These are phyloP conservation scores for Yamadazyma diospyri DNA, from an alignment of 1,139 yeast genomes.

Conservation along the genomic window DNA sequence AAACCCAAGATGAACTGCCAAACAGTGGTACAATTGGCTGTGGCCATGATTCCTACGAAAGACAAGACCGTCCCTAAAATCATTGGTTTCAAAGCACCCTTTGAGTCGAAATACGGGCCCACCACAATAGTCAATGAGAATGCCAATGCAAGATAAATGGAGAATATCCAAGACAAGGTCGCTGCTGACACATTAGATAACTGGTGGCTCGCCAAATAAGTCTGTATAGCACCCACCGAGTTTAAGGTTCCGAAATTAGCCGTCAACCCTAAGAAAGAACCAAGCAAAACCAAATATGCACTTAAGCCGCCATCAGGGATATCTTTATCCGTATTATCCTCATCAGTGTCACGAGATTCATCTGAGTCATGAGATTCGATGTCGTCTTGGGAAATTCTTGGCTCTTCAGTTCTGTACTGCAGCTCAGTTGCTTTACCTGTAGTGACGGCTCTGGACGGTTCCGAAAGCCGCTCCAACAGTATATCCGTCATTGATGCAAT, in stretches of 20 bases:
- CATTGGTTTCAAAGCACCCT: slow-evolving; percentile 45
- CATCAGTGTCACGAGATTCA: not conserved
- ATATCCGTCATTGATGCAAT: no score
- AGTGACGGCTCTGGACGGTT: no score
- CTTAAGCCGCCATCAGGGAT: slow-evolving; percentile 64
- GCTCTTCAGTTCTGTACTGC: not conserved
- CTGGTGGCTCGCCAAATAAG: slow-evolving; percentile 55
- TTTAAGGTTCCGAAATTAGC: slow-evolving; percentile 61
- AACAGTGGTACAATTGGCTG: slow-evolving; percentile 46
- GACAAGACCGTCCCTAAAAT: slow-evolving; percentile 40
- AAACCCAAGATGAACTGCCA: slow-evolving; percentile 57
- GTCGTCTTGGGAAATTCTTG: not conserved
- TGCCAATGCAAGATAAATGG: slow-evolving; percentile 55
- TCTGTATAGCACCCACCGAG: slow-evolving; percentile 63
- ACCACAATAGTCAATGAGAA: slow-evolving; percentile 54
- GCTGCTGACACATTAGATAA: slow-evolving; percentile 41
- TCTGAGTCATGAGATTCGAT: not conserved
- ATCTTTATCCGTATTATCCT: slow-evolving; percentile 8
- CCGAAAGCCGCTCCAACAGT: no score
- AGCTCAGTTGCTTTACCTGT: no score
- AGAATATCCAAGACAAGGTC: slow-evolving; percentile 63
- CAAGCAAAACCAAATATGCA: slow-evolving; percentile 62
- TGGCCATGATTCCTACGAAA: slow-evolving; percentile 46
- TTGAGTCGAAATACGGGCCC: slow-evolving; percentile 44
- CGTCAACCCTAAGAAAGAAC: slow-evolving; percentile 56